phyloP scores from a whole-genome alignment of 768 basidiomycete species.

The Tricholoma matsutake region DNA sequence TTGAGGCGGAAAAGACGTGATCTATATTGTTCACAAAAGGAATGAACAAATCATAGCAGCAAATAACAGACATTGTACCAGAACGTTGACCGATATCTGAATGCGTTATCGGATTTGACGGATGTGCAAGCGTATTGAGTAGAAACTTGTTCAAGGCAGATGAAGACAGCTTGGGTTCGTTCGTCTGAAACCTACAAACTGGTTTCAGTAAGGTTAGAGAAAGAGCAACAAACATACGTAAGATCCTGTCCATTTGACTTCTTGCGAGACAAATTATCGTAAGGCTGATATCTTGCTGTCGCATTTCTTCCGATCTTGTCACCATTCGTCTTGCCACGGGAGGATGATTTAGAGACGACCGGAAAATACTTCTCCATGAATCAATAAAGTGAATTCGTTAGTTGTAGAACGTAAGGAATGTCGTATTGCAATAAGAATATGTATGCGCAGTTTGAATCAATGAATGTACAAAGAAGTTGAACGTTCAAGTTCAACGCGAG shows the following conservation, averaged over 20 bases:
- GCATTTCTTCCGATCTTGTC: slow-evolving; percentile 14
- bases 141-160: slow-evolving; percentile 56
- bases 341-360: slow-evolving; percentile 16
- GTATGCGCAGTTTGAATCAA: too few species aligned
- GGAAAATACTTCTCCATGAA: slow-evolving; percentile 25
- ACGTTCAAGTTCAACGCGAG: too few species aligned
- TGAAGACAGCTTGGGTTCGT: slow-evolving; percentile 29
- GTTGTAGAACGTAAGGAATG: background rate
- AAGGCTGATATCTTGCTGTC: slow-evolving; percentile 16
- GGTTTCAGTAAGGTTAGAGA: background rate
- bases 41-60: background rate
- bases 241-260: slow-evolving; percentile 6
- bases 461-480: background rate
- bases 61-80: slow-evolving; percentile 33
- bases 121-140: slow-evolving; percentile 56
- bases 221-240: slow-evolving; percentile 4
- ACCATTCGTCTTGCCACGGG: slow-evolving; percentile 3
- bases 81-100: slow-evolving; percentile 60
- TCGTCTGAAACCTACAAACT: slow-evolving; percentile 5
- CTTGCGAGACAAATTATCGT: slow-evolving; percentile 1
- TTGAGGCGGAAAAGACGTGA: slow-evolving; percentile 56
- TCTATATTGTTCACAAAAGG: slow-evolving; percentile 32
- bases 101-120: slow-evolving; percentile 78
- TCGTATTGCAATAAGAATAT: slow-evolving; percentile 1
- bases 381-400: background rate